These are phyloP conservation scores for Apiotrichum gracile DNA, from an alignment of 1,284 basidiomycete genomes.

Conservation along the genomic window DNA sequence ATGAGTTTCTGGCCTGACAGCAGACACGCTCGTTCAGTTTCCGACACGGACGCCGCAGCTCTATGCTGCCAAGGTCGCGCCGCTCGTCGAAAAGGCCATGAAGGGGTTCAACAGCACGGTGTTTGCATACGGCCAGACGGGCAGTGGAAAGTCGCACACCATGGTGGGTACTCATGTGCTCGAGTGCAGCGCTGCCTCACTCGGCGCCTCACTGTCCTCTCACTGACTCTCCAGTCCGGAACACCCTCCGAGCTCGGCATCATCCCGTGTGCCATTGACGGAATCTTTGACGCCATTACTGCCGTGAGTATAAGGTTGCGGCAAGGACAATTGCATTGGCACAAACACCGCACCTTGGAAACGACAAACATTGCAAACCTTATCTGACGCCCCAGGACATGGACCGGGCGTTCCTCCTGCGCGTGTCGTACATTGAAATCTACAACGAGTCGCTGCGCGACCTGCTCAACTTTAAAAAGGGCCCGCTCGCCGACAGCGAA, in stretches of 20 bases:
- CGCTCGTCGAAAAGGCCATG: slow-evolving; percentile 52
- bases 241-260: slow-evolving; percentile 51
- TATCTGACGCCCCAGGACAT: slow-evolving; percentile 25
- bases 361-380: not conserved
- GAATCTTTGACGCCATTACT: slow-evolving; percentile 52
- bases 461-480: slow-evolving; percentile 45
- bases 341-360: not conserved
- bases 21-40: slow-evolving; percentile 46
- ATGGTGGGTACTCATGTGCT: slow-evolving; percentile 26
- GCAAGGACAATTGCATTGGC: too few relatives aligned
- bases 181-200: not conserved
- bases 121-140: slow-evolving; percentile 50
- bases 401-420: slow-evolving; percentile 47
- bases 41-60: slow-evolving; percentile 46
- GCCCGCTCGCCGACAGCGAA: slow-evolving; percentile 32
- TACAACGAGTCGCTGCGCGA: slow-evolving; percentile 57
- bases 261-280: slow-evolving; percentile 53
- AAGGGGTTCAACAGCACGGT: slow-evolving; percentile 56
- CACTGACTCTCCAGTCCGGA: slow-evolving; percentile 48
- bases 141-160: slow-evolving; percentile 50
- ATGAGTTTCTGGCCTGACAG: too few relatives aligned
- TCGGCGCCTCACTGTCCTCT: too few relatives aligned
- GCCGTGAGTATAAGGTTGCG: slow-evolving; percentile 26
- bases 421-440: slow-evolving; percentile 56
- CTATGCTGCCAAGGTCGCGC: slow-evolving; percentile 50